Percentiles rank a stretch among this genome's conserved stretches.
These are phyloP conservation scores for Geopyxis carbonaria DNA, from an alignment of 495 filamentous ascomycete species.

Conservation along the genomic window DNA sequence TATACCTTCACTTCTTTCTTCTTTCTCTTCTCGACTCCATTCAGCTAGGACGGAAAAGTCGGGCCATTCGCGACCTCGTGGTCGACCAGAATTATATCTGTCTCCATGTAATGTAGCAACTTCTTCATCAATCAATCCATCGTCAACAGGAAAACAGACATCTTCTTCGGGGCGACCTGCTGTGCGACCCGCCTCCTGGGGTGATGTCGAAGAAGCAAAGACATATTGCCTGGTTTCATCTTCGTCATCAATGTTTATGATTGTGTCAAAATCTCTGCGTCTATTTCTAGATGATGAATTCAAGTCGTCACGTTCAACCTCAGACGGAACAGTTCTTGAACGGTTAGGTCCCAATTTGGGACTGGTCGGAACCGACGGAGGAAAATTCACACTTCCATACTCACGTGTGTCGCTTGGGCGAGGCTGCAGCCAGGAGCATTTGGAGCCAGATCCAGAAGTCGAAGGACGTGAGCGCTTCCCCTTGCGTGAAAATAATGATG, in stretches of 20 bases:
- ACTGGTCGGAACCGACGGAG: slow-evolving; percentile 76
- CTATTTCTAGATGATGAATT: slow-evolving; percentile 27
- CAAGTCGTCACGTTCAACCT: slow-evolving; percentile 46
- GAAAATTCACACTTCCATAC: slow-evolving; percentile 56
- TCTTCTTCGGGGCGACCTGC: slow-evolving; percentile 48
- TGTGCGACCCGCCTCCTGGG: slow-evolving; percentile 21
- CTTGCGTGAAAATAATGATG: slow-evolving; percentile 11
- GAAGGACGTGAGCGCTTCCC: slow-evolving; percentile 8
- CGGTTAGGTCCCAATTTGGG: slow-evolving; percentile 36
- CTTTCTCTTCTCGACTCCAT: slow-evolving; percentile 83
- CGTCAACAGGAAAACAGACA: slow-evolving; percentile 53
- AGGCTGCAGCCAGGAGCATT: slow-evolving; percentile 1
- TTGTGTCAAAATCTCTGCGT: slow-evolving; percentile 28
- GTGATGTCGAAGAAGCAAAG: slow-evolving; percentile 13
- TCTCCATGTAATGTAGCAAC: slow-evolving; percentile 14
- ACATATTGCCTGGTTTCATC: slow-evolving; percentile 7
- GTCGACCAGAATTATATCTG: not conserved
- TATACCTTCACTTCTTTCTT: slow-evolving; percentile 70
- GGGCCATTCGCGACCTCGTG: slow-evolving; percentile 39
- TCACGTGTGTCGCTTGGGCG: slow-evolving; percentile 13
- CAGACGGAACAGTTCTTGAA: slow-evolving; percentile 12
- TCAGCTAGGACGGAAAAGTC: slow-evolving; percentile 65
- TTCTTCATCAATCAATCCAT: slow-evolving; percentile 28
- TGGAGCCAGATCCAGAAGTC: slow-evolving; percentile 2
- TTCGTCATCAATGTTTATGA: slow-evolving; percentile 19